phyloP scores from a whole-genome alignment of 148 eudicot genomes.

The Heliamphora exappendiculata region DNA sequence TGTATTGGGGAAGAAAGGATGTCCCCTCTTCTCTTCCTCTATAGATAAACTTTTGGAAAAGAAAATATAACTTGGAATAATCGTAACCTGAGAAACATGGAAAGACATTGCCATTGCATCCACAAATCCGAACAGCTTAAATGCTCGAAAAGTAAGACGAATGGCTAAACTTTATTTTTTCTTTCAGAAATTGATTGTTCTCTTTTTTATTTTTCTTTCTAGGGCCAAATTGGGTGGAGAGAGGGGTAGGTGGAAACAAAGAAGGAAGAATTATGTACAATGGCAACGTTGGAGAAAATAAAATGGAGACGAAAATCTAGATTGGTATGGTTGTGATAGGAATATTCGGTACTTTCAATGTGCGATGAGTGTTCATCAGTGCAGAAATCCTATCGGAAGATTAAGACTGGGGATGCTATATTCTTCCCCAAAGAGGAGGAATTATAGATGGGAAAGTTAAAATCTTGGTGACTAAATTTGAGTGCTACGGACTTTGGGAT shows the following conservation, averaged over 20 bases:
- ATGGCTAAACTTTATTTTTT: no score
- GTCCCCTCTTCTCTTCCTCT: no score
- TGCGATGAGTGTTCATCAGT: neutral
- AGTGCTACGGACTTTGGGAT: neutral
- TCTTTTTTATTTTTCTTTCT: neutral
- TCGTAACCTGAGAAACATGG: neutral
- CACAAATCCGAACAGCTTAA: neutral
- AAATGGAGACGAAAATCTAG: no score
- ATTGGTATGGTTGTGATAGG: neutral
- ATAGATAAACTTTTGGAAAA: neutral
- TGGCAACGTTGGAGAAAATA: neutral
- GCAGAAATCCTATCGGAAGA: neutral
- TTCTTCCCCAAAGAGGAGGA: neutral
- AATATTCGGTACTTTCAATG: neutral
- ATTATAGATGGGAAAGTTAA: neutral
- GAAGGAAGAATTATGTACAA: neutral
- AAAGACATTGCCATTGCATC: neutral
- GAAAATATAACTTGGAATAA: neutral
- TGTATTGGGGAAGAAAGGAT: no score
- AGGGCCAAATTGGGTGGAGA: neutral
- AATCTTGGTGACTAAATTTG: neutral
- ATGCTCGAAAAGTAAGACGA: neutral
- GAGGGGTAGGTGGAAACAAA: neutral
- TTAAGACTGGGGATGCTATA: neutral
- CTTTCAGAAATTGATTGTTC: neutral